These are phyloP conservation scores for Cardiospermum halicacabum DNA, from an alignment of 345 rosid genomes.

Conservation along the genomic window DNA sequence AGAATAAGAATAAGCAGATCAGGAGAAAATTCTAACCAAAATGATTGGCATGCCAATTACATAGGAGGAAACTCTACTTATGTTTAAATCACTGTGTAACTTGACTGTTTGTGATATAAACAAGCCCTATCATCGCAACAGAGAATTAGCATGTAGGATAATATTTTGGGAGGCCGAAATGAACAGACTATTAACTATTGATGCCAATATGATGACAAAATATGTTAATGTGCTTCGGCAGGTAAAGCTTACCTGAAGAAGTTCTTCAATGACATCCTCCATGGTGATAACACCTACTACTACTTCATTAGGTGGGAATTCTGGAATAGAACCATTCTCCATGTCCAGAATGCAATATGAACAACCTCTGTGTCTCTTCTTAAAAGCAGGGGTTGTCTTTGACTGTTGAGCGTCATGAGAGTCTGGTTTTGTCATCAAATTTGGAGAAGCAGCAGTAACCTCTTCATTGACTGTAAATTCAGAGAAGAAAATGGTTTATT, in stretches of 20 bases:
- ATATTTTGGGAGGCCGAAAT: slow-evolving; percentile 1
- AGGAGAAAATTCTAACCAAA: background rate
- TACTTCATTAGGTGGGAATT: slow-evolving; percentile 60
- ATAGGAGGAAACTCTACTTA: background rate
- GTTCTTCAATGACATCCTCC: slow-evolving; percentile 99
- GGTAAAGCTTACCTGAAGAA: slow-evolving; percentile 69
- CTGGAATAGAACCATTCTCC: slow-evolving; percentile 63
- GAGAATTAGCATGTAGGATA: background rate
- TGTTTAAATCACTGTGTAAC: background rate
- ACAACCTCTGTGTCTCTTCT: slow-evolving; percentile 87
- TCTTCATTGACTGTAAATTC: slow-evolving; percentile 26
- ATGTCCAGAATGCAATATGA: slow-evolving; percentile 85
- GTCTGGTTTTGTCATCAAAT: slow-evolving; percentile 30
- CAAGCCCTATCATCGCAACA: background rate
- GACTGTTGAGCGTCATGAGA: slow-evolving; percentile 29
- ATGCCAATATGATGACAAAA: slow-evolving; percentile 1
- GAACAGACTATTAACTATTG: background rate
- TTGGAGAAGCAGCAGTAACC: slow-evolving; percentile 14
- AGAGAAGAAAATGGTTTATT: background rate
- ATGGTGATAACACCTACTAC: slow-evolving; percentile 88
- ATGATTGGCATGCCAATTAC: background rate
- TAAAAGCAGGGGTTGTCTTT: slow-evolving; percentile 62
- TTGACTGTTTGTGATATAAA: too few relatives aligned
- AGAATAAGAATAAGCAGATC: slow-evolving; percentile 11
- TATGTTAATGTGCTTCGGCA: background rate